A percentile compares a stretch with the other conserved stretches of the same genome.
Conservation (phyloP, 495 filamentous ascomycete species). For the Astrocystis sublimbata region DNA sequence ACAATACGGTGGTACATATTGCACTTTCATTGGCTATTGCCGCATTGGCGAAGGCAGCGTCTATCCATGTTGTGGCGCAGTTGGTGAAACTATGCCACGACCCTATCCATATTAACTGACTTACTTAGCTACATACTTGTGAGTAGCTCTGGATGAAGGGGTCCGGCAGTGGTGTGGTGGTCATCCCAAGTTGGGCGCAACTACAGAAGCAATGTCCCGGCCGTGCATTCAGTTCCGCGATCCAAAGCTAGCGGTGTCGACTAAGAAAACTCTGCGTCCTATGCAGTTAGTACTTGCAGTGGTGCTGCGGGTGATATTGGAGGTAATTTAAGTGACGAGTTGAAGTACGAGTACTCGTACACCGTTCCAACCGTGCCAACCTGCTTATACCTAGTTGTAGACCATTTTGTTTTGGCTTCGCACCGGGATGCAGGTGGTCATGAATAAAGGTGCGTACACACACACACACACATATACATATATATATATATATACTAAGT, state of each 20-base stretch:
- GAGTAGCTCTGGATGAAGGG: neutral
- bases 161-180: neutral
- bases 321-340: neutral
- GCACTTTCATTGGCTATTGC: neutral
- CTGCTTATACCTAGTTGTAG: too few species aligned
- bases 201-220: neutral
- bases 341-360: neutral
- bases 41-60: neutral
- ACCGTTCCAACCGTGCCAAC: too few species aligned
- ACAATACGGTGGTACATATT: neutral
- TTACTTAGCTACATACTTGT: too few species aligned
- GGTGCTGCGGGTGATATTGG: neutral
- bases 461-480: too few species aligned
- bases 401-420: constrained; percentile 3
- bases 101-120: too few species aligned
- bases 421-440: too few species aligned
- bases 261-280: neutral
- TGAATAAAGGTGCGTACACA: too few species aligned
- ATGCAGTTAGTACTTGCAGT: neutral
- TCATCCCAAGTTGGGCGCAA: constrained; percentile 5
- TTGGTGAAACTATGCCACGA: constrained; percentile 8
- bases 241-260: neutral
- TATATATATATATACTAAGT: neutral
- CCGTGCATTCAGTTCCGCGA: constrained; percentile 1
- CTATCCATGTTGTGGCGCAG: neutral